Base-by-base conservation (phyloP, 208 protist genomes). In the Trypanosoma cruzi region DNA sequence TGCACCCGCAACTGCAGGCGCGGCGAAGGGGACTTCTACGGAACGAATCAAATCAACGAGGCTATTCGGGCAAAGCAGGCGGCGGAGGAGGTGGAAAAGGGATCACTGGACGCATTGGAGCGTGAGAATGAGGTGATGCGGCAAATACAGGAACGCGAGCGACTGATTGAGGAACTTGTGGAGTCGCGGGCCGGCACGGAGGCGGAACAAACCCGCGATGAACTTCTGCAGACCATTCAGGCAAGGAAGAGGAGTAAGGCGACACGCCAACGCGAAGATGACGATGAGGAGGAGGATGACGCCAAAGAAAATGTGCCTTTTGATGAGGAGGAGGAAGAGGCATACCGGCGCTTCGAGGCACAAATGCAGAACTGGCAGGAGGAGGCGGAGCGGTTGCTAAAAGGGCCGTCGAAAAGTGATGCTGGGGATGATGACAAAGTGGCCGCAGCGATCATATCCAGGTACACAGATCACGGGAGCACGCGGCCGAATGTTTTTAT, bases 71-170 rank as follows among this genome's bases (percentile, higher is more conserved):
- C 70, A 46, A 71, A 80, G 61, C 80, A 80, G 84, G 83, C 78
- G n/a, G 77, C 62, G 61, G 79, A 77, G 37, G 77, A 86, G 50
- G 80, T 77, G 34, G 79, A 87, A 57, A 75, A 77, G 20, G 80
- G 86, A 54, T 81, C 88, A 29, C 67, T 94, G 24, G 88, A 86
- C 24, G 81, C 88, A 62, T 66, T 94, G 55, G 88, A 94, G 75
- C 78, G 79, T 13, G 88, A 94, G 63, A 94, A 90, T 62, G 85
- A 92, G 54, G 77, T 66, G 11, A 76, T 80, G 4, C 88, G 81
- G 1, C 73, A 66, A 53, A 65, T 94, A 44, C 84, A 83, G 68
- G 85, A 94, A 63, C 76, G 82, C 28, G 88, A 94, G 46, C 80
- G 88, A 1, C 59, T 70, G 22, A 82, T 92, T 20, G 82, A 88